These are phyloP conservation scores for Sphaerulina populicola DNA, from an alignment of 2,329 filamentous ascomycete genomes.

Conservation along the genomic window DNA sequence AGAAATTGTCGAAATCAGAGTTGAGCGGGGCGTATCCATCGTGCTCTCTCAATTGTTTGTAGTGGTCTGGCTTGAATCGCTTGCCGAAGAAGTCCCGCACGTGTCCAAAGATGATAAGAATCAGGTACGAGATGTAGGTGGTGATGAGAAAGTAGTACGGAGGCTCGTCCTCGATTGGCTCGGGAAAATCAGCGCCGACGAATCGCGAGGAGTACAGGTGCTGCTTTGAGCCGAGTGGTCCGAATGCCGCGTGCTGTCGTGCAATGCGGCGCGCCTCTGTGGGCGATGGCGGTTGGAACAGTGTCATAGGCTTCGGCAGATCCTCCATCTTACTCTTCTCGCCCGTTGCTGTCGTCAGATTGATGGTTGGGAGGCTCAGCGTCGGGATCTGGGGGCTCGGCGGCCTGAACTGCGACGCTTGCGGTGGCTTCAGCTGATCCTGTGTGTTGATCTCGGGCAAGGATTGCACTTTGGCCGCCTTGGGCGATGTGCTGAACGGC, in stretches of 20 bases:
- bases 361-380: conserved; percentile 79
- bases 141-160: conserved; percentile 95
- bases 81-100: conserved; percentile 97
- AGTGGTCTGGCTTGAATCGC: conserved; percentile 79
- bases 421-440: conserved; percentile 25
- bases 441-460: conserved; percentile 29
- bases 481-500: conserved; percentile 28
- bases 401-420: conserved; percentile 54
- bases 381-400: conserved; percentile 60
- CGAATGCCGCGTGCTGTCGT: conserved; percentile 82
- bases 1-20: conserved; percentile 98
- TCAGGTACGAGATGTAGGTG: conserved; percentile 95
- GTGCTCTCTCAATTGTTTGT: conserved; percentile 69
- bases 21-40: conserved; percentile 94
- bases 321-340: conserved; percentile 68
- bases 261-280: conserved; percentile 69
- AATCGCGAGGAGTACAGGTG: conserved; percentile 88
- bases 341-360: conserved; percentile 74
- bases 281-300: conserved; percentile 82
- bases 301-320: conserved; percentile 61
- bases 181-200: conserved; percentile 67
- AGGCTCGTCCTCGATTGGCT: conserved; percentile 87
- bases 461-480: conserved; percentile 24
- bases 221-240: conserved; percentile 66
- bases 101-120: conserved; percentile 91